Evolutionary conservation across 2,329 filamentous ascomycete species (phyloP), one percentile per base, ranked within the genome.

Genomic region (Penicillium paneum): DNA sequence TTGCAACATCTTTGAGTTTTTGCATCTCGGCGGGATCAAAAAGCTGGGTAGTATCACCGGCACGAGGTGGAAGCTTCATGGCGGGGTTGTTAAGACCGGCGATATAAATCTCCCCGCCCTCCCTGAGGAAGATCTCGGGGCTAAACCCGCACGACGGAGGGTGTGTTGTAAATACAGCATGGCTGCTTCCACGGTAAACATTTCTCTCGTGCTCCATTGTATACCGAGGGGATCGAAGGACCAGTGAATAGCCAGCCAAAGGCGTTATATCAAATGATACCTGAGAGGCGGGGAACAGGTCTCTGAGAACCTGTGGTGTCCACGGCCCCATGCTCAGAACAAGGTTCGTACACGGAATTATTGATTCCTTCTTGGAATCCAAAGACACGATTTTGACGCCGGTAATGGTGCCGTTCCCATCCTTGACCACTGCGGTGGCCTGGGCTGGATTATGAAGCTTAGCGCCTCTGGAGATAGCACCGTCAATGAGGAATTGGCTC

Each of bases 201-300:
- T 60, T 61, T 5, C 49, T 58, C 47, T 73, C 70, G 8, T 68
- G 64, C 8, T 66, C 60, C 12, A 62, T 45, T 3, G 63, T 72
- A 57, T 55, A 76, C 71, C 79, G 75, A 1, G 86, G 83, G 6
- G 83, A 84, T 54, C 76, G 81, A 5, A 92, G 71, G 3, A 91
- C 81, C 8, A 93, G 72, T 17, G 87, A 90, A 71, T 92, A 85
- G 0, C 89, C 90, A 0, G 87, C 87, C 5, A 91, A 74, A 17
- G 83, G 79, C 3, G 76, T 74, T 39, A 91, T 76, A 0, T 84
- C 82, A 21, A 91, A 73, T 11, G 74, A 68, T 1, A 79, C 64
- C 3, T 64, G 65, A 1, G 86, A 79, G 0, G 70, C 64, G 0
- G 83, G 83, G 65, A 93, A 92, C 15, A 93, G 79, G 0, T 76